These are phyloP conservation scores for Arthrobotrys iridis DNA, from an alignment of 2,329 filamentous ascomycete genomes.

Conservation along the genomic window DNA sequence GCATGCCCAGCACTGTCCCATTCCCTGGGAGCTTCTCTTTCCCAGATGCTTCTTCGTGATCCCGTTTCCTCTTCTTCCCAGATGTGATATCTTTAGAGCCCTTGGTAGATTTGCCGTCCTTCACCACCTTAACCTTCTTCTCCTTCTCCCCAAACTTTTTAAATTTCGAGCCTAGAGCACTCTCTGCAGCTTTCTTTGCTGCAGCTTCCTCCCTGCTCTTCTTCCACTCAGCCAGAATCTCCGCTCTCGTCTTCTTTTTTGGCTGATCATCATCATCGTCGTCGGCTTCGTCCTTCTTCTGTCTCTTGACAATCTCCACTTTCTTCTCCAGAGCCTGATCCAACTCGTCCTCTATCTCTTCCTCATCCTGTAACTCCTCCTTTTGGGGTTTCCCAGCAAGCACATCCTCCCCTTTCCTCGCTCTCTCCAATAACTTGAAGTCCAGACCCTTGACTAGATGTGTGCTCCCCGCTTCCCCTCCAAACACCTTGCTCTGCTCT, in stretches of 20 bases:
- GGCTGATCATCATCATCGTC: constrained; percentile 70
- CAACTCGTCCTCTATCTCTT: constrained; percentile 74
- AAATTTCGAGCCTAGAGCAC: constrained; percentile 70
- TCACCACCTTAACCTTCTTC: constrained; percentile 62
- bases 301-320: constrained; percentile 67
- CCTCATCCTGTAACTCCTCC: constrained; percentile 59
- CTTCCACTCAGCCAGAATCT: constrained; percentile 75
- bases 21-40: constrained; percentile 22
- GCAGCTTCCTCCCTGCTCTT: constrained; percentile 68
- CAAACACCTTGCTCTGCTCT: constrained; percentile 70
- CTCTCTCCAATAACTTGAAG: constrained; percentile 77
- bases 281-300: constrained; percentile 66
- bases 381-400: constrained; percentile 58
- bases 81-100: constrained; percentile 74
- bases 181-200: constrained; percentile 67
- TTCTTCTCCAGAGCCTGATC: constrained; percentile 69
- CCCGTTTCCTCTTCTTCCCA: constrained; percentile 62
- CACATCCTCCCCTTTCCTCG: constrained; percentile 76
- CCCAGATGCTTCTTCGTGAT: constrained; percentile 59
- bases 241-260: constrained; percentile 72
- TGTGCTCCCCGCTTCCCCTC: constrained; percentile 80
- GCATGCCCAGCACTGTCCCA: constrained; percentile 55
- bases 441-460: constrained; percentile 94
- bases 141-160: constrained; percentile 69
- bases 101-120: constrained; percentile 68